Base-by-base conservation (phyloP, 306 rosid genomes). In the Sicyos edulis region DNA sequence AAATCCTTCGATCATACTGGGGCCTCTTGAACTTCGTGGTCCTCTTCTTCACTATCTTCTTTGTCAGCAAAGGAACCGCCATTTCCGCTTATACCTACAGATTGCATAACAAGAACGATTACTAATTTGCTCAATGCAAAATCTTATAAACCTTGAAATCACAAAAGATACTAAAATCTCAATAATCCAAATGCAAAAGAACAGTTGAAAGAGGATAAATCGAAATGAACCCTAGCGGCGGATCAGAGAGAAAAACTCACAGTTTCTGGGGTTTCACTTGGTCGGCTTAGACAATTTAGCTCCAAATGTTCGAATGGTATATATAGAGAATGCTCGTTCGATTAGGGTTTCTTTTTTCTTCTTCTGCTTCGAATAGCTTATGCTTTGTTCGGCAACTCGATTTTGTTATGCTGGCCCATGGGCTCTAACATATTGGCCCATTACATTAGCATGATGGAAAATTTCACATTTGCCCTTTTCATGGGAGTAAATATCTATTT, bases 31-130 rank as follows among this genome's bases (percentile, higher is more conserved):
- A 90, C 56, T 71, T 63, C 81, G 90, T 82, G 75, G 88, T 85
- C 78, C 96, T 47, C 90, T 92, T 90, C 90, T 90, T 93, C 19
- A 87, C 84, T 59, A 90, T 77, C 77, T 80, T 79, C 84, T 90
- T 88, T 8, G 86, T 32, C 58, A 91, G 77, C 78, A 91, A 74
- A n/a, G 96, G 99, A 7, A 87, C 92, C 3, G 92, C 96, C 97
- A 87, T 84, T 76, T 70, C 68, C 4, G 49, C 78, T 75, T 17
- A 72, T 29, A 55, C 22, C 80, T 29, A 45, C 12, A 50, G 15
- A 47, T 24, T 17, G 6, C 40, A 56, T 8, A 34, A 54, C 20
- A 12, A 55, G 10, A 1, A 11, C 16, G 47, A 54, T 56, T 14
- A 9, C 6, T 32, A 0, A 40, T 20, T 16, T 40, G 42, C 64